Base-by-base conservation (phyloP, 2,329 filamentous ascomycete species). In the Zasmidium cellare region DNA sequence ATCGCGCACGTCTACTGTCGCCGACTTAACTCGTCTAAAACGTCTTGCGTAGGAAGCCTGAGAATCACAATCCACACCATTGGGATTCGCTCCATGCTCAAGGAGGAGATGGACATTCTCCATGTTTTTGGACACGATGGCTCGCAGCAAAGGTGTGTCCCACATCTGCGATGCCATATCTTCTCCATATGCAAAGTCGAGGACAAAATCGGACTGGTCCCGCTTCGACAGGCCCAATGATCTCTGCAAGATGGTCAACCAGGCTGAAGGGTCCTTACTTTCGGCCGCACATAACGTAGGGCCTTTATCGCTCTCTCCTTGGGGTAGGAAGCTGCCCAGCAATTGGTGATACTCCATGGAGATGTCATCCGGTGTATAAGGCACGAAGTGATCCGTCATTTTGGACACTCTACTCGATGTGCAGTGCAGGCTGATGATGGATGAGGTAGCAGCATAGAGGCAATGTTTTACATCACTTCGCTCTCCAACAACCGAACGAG, bases 101-200 rank as follows among this genome's bases (percentile, higher is more conserved):
- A 58, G 19, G 3, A 58, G 44, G 9, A 55, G 19, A 22, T 52
- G 19, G 19, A 58, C 28, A 25, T 58, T 50, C 3, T 51, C 35
- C 20, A 2, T 3, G 20, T 23, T 20, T 22, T 55, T n/a, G 18
- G 23, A 19, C 19, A 23, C 46, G n/a, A 55, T 58, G 16, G 51
- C 56, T 20, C 51, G 56, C 5, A 54, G 28, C 2, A 58, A 45
- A 16, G 56, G 46, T 14, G 46, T 58, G 18, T 35, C 16, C 31
- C 16, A 44, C 9, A 23, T 22, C 3, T 19, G 11, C 9, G 22
- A 35, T 1, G 18, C 9, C 18, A 18, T 16, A 20, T 41, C 18
- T 9, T 51, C 28, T 19, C 18, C 50, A 41, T 38, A 24, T n/a
- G 44, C 50, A 14, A 19, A 53, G 31, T 53, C 18, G 28, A 53